Percentiles rank a stretch among this genome's conserved stretches.
Conservation (phyloP, 2,329 filamentous ascomycete species). For the Xylaria sp. region DNA sequence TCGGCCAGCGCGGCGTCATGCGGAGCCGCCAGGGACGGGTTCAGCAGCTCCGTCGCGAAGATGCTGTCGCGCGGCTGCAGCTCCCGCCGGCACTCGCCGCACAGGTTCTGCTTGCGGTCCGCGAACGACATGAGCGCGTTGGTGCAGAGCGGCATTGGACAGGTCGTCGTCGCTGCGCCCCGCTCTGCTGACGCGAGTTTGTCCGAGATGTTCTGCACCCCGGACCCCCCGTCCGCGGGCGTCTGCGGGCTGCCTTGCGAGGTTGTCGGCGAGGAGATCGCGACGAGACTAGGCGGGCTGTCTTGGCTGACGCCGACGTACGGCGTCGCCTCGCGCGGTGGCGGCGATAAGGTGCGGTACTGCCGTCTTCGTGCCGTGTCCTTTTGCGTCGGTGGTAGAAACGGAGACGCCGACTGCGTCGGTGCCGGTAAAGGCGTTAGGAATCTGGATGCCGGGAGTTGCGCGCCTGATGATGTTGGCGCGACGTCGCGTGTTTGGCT, state of each 20-base stretch:
- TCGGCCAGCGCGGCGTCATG: too few species aligned
- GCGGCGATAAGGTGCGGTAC: background rate
- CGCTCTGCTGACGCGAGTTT: background rate
- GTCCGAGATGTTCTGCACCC: background rate
- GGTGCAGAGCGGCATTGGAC: slow-evolving; percentile 32
- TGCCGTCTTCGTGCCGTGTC: background rate
- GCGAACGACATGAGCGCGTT: slow-evolving; percentile 10
- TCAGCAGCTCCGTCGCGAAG: slow-evolving; percentile 22
- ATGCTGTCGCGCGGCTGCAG: slow-evolving; percentile 35
- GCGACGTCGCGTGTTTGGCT: background rate
- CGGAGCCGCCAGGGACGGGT: too few species aligned
- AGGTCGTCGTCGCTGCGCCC: slow-evolving; percentile 7
- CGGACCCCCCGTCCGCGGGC: background rate
- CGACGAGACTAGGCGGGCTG: slow-evolving; percentile 8
- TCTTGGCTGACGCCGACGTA: slow-evolving; percentile 7
- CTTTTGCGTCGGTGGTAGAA: background rate
- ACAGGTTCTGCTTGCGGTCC: slow-evolving; percentile 33
- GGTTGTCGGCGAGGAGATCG: slow-evolving; percentile 17
- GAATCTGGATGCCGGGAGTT: background rate
- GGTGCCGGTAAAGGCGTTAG: background rate
- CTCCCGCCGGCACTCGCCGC: slow-evolving; percentile 30
- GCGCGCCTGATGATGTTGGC: background rate
- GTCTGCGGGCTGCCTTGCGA: slow-evolving; percentile 1
- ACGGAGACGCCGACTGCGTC: background rate
- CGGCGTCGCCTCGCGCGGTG: background rate